phyloP scores from a whole-genome alignment of 2,329 filamentous ascomycete species.

The Tympanopsis confertula region DNA sequence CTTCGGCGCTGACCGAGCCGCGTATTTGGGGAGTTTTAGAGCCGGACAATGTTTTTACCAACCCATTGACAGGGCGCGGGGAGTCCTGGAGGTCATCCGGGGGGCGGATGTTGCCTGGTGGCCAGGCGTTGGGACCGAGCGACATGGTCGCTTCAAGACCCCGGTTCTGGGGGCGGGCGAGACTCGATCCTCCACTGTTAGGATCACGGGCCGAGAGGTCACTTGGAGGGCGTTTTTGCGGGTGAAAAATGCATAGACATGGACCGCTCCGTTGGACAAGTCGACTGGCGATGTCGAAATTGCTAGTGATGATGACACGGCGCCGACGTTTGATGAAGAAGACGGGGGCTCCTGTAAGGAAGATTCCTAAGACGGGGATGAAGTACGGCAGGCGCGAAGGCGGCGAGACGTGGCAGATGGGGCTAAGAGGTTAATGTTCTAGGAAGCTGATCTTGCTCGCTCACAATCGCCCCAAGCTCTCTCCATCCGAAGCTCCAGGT shows the following conservation, averaged over 20 bases:
- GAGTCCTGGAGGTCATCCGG: neutral
- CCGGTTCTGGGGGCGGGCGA: slow-evolving; percentile 1
- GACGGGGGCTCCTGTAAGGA: slow-evolving; percentile 1
- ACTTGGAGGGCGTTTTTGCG: neutral
- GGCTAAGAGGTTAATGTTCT: too few species aligned
- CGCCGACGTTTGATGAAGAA: neutral
- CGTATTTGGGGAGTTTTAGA: neutral
- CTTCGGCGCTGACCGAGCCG: neutral
- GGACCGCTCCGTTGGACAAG: too few species aligned
- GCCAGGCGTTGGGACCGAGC: slow-evolving; percentile 1
- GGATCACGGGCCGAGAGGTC: neutral
- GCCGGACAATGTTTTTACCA: neutral
- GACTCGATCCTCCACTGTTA: neutral
- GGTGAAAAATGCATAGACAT: neutral
- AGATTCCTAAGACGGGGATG: neutral
- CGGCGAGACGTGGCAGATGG: too few species aligned
- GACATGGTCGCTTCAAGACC: slow-evolving; percentile 1
- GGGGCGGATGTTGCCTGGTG: neutral
- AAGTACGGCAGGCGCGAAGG: neutral
- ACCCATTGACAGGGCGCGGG: neutral
- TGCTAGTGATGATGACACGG: neutral
- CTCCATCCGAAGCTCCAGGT: too few species aligned
- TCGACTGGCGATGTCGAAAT: too few species aligned
- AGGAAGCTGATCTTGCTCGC: too few species aligned
- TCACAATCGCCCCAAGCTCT: too few species aligned